Conservation (phyloP, 495 filamentous ascomycete species). For the Penicillium waksmanii region DNA sequence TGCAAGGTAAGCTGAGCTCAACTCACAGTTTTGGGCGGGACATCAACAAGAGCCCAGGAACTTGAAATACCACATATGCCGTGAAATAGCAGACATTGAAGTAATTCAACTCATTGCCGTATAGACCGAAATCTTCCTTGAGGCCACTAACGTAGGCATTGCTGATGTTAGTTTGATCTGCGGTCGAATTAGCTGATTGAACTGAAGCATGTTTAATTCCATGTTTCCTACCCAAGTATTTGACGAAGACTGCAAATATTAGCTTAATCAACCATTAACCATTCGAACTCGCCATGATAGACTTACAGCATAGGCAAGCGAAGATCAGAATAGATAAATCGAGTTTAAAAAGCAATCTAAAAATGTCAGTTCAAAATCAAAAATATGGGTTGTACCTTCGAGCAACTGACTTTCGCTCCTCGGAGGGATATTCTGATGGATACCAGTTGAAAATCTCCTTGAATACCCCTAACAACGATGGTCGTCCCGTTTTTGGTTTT, state of each 20-base stretch:
- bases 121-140: slow-evolving; percentile 62
- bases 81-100: slow-evolving; percentile 45
- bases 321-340: slow-evolving; percentile 40
- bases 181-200: neutral
- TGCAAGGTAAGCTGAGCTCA: neutral
- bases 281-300: neutral
- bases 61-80: slow-evolving; percentile 45
- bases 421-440: slow-evolving; percentile 42
- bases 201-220: neutral
- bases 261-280: slow-evolving; percentile 1
- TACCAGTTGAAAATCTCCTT: slow-evolving; percentile 57
- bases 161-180: slow-evolving; percentile 51
- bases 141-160: slow-evolving; percentile 61
- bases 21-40: slow-evolving; percentile 40
- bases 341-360: slow-evolving; percentile 36
- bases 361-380: slow-evolving; percentile 1
- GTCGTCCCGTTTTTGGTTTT: slow-evolving; percentile 20
- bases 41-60: slow-evolving; percentile 39
- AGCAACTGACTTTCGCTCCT: slow-evolving; percentile 43
- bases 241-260: slow-evolving; percentile 36
- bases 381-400: neutral
- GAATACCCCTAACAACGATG: slow-evolving; percentile 33
- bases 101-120: slow-evolving; percentile 57
- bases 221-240: slow-evolving; percentile 33
- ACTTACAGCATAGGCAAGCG: slow-evolving; percentile 44